Conservation (phyloP, 345 rosid species). For the Orychophragmus violaceus region DNA sequence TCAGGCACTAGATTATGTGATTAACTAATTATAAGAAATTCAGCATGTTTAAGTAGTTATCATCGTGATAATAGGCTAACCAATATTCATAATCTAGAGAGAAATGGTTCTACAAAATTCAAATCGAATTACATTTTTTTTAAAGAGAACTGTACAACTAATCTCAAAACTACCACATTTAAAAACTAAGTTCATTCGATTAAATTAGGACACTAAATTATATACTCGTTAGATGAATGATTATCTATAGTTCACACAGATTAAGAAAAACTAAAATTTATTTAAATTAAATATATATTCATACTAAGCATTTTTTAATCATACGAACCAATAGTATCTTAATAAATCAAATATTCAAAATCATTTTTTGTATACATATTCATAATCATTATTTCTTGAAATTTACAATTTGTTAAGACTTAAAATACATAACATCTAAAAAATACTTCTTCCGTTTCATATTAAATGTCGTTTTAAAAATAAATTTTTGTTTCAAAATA, state of each 20-base stretch:
- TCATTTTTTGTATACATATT: too few relatives aligned
- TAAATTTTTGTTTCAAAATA: too few relatives aligned
- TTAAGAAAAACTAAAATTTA: not conserved
- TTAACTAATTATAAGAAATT: not conserved
- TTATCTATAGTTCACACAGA: not conserved
- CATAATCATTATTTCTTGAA: too few relatives aligned
- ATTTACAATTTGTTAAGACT: too few relatives aligned
- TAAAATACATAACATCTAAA: too few relatives aligned
- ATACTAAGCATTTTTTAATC: too few relatives aligned
- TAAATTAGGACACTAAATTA: not conserved
- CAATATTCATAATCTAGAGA: not conserved
- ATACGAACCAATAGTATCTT: too few relatives aligned
- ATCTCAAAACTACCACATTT: not conserved
- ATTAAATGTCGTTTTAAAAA: too few relatives aligned
- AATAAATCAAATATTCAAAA: too few relatives aligned
- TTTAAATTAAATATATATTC: too few relatives aligned
- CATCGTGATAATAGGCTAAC: not conserved
- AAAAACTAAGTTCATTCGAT: not conserved
- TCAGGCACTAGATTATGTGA: constrained; percentile 6
- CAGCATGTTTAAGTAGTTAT: not conserved
- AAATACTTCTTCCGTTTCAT: too few relatives aligned
- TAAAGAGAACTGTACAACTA: not conserved
- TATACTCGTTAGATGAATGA: not conserved
- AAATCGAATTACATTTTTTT: not conserved
- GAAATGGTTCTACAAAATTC: not conserved